Percentiles rank a stretch among this genome's conserved stretches.
Evolutionary conservation across 2,329 filamentous ascomycete genomes (phyloP).

Genomic region (Xylaria digitata): DNA sequence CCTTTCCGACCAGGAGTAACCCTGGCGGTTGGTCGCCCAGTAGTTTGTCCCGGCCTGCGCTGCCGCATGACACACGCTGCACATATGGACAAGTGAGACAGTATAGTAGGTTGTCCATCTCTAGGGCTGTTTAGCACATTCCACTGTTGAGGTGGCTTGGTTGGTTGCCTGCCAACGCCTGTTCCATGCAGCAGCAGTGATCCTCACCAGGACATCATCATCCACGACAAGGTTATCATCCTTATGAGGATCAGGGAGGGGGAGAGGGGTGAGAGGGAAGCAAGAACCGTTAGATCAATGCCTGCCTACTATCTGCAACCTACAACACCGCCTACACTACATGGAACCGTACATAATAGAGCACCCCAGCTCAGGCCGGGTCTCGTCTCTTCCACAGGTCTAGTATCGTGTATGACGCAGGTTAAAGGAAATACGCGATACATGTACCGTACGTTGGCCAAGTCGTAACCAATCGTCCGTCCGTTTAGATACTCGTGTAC

Average conservation of each 20-base stretch:
- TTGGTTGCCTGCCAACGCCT: constrained; percentile 7
- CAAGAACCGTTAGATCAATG: constrained; percentile 2
- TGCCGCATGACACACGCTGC: constrained; percentile 23
- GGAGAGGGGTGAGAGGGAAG: not conserved
- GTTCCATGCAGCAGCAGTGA: constrained; percentile 19
- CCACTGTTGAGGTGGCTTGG: not conserved
- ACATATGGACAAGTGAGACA: not conserved
- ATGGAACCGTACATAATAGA: not conserved
- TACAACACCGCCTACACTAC: not conserved
- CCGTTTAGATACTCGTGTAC: not conserved
- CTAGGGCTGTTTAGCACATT: constrained; percentile 10
- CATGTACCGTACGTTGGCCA: constrained; percentile 1
- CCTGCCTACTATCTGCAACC: constrained; percentile 6
- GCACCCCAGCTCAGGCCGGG: constrained; percentile 15
- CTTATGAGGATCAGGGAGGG: constrained; percentile 7
- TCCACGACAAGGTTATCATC: constrained; percentile 15
- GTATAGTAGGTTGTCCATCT: constrained; percentile 7
- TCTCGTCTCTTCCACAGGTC: constrained; percentile 9
- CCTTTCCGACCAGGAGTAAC: not conserved
- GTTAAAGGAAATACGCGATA: not conserved
- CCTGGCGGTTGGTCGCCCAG: constrained; percentile 10
- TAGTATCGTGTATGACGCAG: not conserved
- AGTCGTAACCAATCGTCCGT: constrained; percentile 17
- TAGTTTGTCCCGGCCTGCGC: constrained; percentile 16
- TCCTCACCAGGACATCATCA: constrained; percentile 21